Evolutionary conservation across 306 rosid genomes (phyloP).

Genomic region (Cicer bijugum): DNA sequence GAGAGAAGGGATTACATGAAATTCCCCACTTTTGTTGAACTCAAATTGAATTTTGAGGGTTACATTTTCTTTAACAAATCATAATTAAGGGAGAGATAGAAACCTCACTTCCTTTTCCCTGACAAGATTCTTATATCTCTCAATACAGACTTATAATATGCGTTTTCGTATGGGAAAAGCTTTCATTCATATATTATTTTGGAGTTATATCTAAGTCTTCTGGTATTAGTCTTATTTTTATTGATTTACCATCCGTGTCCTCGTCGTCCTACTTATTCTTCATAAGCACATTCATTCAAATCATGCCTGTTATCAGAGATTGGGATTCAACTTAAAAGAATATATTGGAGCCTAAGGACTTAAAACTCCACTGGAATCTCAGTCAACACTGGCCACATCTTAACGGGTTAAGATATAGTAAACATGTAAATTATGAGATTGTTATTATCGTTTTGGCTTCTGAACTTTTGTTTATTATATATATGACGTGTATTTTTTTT

Average conservation of each 20-base stretch:
- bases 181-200: background rate
- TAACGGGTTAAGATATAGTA: conserved; percentile 26
- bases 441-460: conserved; percentile 23
- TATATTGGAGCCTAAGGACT: background rate
- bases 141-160: background rate
- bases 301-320: conserved; percentile 1
- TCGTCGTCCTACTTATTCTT: conserved; percentile 5
- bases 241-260: background rate
- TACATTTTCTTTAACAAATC: too few species aligned
- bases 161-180: conserved; percentile 22
- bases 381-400: background rate
- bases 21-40: too few species aligned
- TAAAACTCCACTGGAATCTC: conserved; percentile 6
- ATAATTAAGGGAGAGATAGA: too few species aligned
- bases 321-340: conserved; percentile 26
- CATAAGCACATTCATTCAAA: conserved; percentile 16
- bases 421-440: conserved; percentile 24
- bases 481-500: background rate
- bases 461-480: conserved; percentile 23
- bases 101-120: too few species aligned
- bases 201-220: conserved; percentile 4
- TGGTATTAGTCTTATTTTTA: background rate
- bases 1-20: too few species aligned
- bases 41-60: too few species aligned
- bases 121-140: too few species aligned